Evolutionary conservation across 2,329 filamentous ascomycete genomes (phyloP), one percentile per base, ranked within the genome.

Genomic region (Emmonsia crescens): DNA sequence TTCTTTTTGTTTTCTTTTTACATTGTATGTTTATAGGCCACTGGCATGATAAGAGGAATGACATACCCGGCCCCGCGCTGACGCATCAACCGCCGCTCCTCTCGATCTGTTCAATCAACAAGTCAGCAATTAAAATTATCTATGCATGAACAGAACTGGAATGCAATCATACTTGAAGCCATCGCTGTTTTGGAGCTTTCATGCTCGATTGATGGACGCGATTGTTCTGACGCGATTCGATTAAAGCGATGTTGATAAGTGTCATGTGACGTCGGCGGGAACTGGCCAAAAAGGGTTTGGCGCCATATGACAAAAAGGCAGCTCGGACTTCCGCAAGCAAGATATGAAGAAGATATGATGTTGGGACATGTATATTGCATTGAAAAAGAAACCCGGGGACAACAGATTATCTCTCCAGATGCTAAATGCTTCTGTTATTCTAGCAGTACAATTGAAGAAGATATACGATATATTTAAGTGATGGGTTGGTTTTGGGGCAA

Each of bases 401-500:
- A 57, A 29, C 54, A 40, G 9, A 57, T 42, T 10, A 19, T 21
- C 52, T 27, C 5, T n/a, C 42, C 24, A 27, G 14, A 2, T 42
- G 54, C 6, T 6, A 44, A 44, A 21, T 44, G 38, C 6, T 42
- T 42, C 27, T 27, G 40, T 14, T 21, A 27, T 24, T n/a, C n/a
- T 61, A 62, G 36, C 49, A 44, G 38, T 33, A 16, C 27, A 44
- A 55, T 62, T 56, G 52, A 40, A 16, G 21, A 40, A 31, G 27
- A 38, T 46, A 40, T 57, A 14, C 21, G 24, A 31, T 12, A 46
- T 21, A 57, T 21, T 31, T n/a, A n/a, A 21, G n/a, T 65, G 65
- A 86, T 87, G 85, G 82, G 84, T 68, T 87, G 85, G 85, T 80
- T 86, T 64, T 86, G 83, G 83, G 78, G 80, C 62, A 70, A 65